Evolutionary conservation across 208 protist species (phyloP).

Genomic region (Herpetomonas samuelpessoai): DNA sequence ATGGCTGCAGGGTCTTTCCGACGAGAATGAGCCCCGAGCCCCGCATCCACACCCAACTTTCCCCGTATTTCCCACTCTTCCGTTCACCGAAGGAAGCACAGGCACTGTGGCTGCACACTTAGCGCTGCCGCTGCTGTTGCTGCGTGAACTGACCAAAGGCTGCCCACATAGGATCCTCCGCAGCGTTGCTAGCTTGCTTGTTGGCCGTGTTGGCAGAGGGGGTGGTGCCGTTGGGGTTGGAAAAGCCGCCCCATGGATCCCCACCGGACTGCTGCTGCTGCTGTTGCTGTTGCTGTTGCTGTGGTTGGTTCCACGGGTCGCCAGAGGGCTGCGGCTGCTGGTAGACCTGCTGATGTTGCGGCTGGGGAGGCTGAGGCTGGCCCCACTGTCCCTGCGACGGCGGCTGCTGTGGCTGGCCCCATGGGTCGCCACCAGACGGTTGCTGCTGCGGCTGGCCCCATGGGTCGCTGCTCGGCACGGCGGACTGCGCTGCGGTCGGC

Average conservation of each 20-base stretch:
- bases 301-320: conserved; percentile 18
- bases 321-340: conserved; percentile 6
- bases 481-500: conserved; percentile 4
- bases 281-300: conserved; percentile 24
- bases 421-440: conserved; percentile 8
- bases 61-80: no score
- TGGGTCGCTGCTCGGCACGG: conserved; percentile 1
- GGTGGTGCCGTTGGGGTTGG: conserved; percentile 10
- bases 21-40: no score
- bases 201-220: neutral
- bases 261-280: conserved; percentile 5
- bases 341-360: neutral
- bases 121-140: conserved; percentile 1
- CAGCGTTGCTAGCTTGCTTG: neutral
- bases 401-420: neutral
- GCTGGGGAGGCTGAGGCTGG: neutral
- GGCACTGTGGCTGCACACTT: no score
- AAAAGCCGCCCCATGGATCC: conserved; percentile 3
- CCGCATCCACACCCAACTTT: no score
- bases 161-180: conserved; percentile 12
- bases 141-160: conserved; percentile 1
- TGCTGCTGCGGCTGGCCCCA: conserved; percentile 5
- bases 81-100: no score
- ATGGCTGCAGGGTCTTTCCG: no score
- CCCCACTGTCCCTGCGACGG: conserved; percentile 12